Percentiles rank a stretch among this genome's conserved stretches.
Evolutionary conservation across 306 rosid species (phyloP).

Genomic region (Ormosia semicastrata): DNA sequence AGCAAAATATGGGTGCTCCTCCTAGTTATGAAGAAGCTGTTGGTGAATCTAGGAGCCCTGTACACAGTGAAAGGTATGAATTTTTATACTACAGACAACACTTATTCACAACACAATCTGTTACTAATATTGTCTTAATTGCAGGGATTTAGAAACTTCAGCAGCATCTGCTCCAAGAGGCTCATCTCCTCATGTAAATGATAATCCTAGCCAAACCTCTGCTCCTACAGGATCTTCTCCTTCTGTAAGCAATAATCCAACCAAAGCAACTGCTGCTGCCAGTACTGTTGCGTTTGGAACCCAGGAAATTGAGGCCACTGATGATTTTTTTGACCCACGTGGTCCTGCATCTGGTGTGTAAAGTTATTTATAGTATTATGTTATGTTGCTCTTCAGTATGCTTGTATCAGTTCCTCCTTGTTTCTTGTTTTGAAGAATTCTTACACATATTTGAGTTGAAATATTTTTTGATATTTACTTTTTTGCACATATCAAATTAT

Average conservation of each 20-base stretch:
- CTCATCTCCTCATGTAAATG: constrained; percentile 48
- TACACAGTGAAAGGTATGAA: constrained; percentile 66
- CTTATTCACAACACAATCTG: not conserved
- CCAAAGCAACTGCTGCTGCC: constrained; percentile 41
- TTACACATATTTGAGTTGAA: not conserved
- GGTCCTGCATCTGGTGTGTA: constrained; percentile 59
- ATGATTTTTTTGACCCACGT: constrained; percentile 98
- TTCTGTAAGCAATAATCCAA: constrained; percentile 44
- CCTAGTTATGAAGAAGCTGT: constrained; percentile 91
- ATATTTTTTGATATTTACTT: not conserved
- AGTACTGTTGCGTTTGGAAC: constrained; percentile 42
- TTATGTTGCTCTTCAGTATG: constrained; percentile 9
- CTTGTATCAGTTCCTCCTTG: not conserved
- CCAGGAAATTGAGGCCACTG: constrained; percentile 53
- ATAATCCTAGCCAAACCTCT: constrained; percentile 48
- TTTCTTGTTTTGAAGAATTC: constrained; percentile 11
- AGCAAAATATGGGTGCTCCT: constrained; percentile 74
- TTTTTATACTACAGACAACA: not conserved
- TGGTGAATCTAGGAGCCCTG: constrained; percentile 74
- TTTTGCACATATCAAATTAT: not conserved
- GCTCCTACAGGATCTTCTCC: constrained; percentile 62
- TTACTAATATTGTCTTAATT: constrained; percentile 25
- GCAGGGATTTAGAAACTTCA: constrained; percentile 71
- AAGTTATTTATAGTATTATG: constrained; percentile 13
- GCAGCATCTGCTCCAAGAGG: constrained; percentile 62